Conservation (phyloP, 1,139 yeast genomes). For the Debaryomycetaceae sp. region DNA sequence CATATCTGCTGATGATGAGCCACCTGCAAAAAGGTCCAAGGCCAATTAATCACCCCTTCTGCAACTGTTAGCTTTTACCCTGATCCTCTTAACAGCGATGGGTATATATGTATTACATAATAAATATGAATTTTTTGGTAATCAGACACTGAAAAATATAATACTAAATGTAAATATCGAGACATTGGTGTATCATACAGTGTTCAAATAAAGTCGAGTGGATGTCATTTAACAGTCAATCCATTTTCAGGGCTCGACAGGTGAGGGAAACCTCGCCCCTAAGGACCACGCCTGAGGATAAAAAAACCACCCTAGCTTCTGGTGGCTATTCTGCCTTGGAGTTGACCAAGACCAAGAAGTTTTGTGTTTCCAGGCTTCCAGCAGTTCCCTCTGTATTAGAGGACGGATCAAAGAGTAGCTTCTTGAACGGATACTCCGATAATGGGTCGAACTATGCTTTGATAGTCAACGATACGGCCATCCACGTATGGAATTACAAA, state of each 20-base stretch:
- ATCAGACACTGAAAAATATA: neutral
- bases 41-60: conserved; percentile 8
- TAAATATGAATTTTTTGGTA: neutral
- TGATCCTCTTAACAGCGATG: neutral
- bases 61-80: neutral
- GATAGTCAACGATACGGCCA: conserved; percentile 45
- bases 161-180: neutral
- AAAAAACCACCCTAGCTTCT: neutral
- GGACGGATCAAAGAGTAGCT: conserved; percentile 11
- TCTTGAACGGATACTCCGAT: conserved; percentile 52
- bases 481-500: conserved; percentile 69
- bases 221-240: conserved; percentile 8
- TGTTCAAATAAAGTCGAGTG: conserved; percentile 1
- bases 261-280: conserved; percentile 1
- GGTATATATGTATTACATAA: conserved; percentile 2
- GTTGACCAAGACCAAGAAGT: conserved; percentile 57
- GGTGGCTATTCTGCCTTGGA: conserved; percentile 27
- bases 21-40: conserved; percentile 34
- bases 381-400: conserved; percentile 50
- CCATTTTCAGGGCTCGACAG: conserved; percentile 13
- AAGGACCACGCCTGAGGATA: neutral
- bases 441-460: conserved; percentile 53
- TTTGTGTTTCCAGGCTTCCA: conserved; percentile 58
- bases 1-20: conserved; percentile 38
- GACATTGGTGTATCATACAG: neutral